Base-by-base conservation (phyloP, 805 yeast genomes). In the Suhomyces emberorum region DNA sequence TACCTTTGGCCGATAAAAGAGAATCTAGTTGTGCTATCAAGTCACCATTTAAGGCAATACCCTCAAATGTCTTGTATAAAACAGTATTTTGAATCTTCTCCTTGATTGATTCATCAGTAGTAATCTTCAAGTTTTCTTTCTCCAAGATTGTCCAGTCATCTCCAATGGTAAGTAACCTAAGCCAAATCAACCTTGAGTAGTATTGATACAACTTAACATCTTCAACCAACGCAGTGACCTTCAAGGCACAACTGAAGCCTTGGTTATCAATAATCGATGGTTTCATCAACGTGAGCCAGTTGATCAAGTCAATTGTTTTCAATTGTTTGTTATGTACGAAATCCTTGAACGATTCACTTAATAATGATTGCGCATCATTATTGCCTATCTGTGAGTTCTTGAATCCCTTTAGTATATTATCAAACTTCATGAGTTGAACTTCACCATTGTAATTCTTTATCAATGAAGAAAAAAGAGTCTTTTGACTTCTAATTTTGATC, bases 91-190 rank as follows among this genome's bases (percentile, higher is more conserved):
- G 65, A 3, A 72, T 54, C 34, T 56, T 61, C 15, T 57, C 54
- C 48, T 65, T 65, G 24, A 63, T 54, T 37, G 50, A 63, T 25
- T 70, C 74, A 32, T 70, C 75, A 2, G 70, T 55, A 16, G 33
- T 18, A 3, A 26, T 26, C 34, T 68, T 60, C 32, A 55, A 58
- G 37, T 66, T 59, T 4, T 62, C 50, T 22, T 55, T 41, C 4
- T 57, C 52, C 10, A 76, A 55, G 14, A 55, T 50, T 5, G 52
- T 42, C 82, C 85, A 77, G 43, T 76, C 68, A 44, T 81, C 83
- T 2, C 62, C 42, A 47, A 56, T 31, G 63, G 58, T 15, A 15
- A 84, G 57, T 30, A 82, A 64, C 43, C 88, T 64, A 44, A 75
- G 68, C 88, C 89, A 83, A 0, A 81, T 57, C 7, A 49, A 38